Percentiles rank a stretch among this genome's conserved stretches.
Conservation (phyloP, 495 filamentous ascomycete species). For the Penicillium parvum region DNA sequence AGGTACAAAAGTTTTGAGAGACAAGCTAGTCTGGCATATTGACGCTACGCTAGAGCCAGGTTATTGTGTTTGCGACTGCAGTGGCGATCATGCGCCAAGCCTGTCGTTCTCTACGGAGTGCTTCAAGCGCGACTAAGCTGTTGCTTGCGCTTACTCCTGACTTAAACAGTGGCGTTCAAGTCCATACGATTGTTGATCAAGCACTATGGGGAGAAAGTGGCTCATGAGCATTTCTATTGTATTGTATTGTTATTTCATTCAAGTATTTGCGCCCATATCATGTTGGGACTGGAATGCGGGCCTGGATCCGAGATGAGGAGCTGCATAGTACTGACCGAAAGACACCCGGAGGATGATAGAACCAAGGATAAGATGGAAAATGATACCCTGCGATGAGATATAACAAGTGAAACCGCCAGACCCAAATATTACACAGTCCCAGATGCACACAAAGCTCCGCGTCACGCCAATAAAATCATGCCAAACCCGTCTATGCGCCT, state of each 20-base stretch:
- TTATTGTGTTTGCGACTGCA: no score
- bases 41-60: no score
- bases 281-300: slow-evolving; percentile 20
- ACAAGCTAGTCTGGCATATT: no score
- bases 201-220: no score
- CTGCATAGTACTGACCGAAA: background rate
- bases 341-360: background rate
- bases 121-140: background rate
- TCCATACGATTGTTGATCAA: no score
- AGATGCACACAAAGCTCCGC: background rate
- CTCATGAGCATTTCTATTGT: no score
- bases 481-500: no score
- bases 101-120: slow-evolving; percentile 10
- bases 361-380: background rate
- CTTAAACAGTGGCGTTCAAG: no score
- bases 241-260: slow-evolving; percentile 11
- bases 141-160: no score
- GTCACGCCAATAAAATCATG: no score
- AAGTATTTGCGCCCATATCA: slow-evolving; percentile 8
- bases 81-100: slow-evolving; percentile 21
- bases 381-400: background rate
- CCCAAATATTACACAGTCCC: background rate
- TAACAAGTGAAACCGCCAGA: background rate
- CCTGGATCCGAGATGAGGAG: slow-evolving; percentile 2
- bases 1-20: no score